phyloP scores from a whole-genome alignment of 139 green algal species.

The Chlorella sp. region DNA sequence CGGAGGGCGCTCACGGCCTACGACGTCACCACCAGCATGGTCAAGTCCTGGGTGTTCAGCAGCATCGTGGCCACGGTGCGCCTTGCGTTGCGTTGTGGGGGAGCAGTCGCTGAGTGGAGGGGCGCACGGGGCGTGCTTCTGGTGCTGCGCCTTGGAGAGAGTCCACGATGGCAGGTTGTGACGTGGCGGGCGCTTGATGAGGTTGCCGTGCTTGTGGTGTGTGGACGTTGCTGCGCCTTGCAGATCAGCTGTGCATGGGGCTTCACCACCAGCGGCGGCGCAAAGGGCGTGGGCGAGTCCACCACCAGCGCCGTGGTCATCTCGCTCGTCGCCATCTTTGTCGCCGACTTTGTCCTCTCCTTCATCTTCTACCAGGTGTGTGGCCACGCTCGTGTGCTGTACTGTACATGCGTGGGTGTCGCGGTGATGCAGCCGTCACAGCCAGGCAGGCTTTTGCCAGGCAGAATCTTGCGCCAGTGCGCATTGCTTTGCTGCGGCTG shows the following conservation, averaged over 20 bases:
- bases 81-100: too few relatives aligned
- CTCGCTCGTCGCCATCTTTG: conserved; percentile 93
- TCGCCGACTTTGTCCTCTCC: conserved; percentile 94
- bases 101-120: too few relatives aligned
- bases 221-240: too few relatives aligned
- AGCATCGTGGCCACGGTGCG: conserved; percentile 77
- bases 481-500: background rate
- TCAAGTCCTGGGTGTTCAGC: conserved; percentile 94
- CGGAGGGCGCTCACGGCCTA: conserved; percentile 69
- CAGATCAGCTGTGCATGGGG: conserved; percentile 94
- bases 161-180: too few relatives aligned
- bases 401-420: background rate
- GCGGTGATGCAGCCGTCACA: background rate
- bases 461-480: too few relatives aligned
- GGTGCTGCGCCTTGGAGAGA: too few relatives aligned
- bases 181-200: too few relatives aligned
- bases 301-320: conserved; percentile 98
- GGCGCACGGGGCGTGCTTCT: background rate
- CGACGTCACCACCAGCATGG: conserved; percentile 83
- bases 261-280: conserved; percentile 94
- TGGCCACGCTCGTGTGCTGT: background rate
- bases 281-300: conserved; percentile 96
- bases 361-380: conserved; percentile 91
- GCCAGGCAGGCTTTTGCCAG: background rate
- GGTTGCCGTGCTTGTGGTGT: too few relatives aligned